These are phyloP conservation scores for Entophlyctis luteolus DNA, from an alignment of 192 early-diverging fungal genomes.

Conservation along the genomic window DNA sequence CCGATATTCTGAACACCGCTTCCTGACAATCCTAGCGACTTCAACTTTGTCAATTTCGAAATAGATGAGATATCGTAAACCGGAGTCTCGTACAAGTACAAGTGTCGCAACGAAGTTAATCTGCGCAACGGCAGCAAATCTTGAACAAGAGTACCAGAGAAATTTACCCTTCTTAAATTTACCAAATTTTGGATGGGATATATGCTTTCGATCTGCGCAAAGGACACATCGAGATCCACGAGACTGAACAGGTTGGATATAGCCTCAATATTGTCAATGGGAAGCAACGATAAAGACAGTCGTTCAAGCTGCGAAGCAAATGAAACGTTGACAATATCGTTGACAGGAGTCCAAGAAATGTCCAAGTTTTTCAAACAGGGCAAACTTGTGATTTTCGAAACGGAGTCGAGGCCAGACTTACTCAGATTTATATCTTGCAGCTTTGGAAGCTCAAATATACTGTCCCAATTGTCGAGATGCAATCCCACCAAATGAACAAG, in stretches of 20 bases:
- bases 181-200: neutral
- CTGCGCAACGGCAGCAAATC: neutral
- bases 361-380: neutral
- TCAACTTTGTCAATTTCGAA: neutral
- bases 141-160: neutral
- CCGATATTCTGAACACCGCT: neutral
- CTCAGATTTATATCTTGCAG: neutral
- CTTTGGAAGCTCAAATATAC: neutral
- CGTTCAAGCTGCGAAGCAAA: neutral
- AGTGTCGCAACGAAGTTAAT: neutral
- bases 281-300: neutral
- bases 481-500: neutral
- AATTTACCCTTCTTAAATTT: neutral
- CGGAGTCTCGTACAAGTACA: neutral
- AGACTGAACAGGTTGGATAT: neutral
- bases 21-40: neutral
- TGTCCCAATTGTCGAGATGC: neutral
- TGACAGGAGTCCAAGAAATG: neutral
- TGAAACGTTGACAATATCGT: neutral
- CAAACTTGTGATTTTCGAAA: neutral
- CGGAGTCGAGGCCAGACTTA: neutral
- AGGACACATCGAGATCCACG: neutral
- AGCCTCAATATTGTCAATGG: neutral
- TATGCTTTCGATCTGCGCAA: neutral
- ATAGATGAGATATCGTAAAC: neutral